Conservation (phyloP, 2,329 filamentous ascomycete species). For the Aspergillus transmontanensis region DNA sequence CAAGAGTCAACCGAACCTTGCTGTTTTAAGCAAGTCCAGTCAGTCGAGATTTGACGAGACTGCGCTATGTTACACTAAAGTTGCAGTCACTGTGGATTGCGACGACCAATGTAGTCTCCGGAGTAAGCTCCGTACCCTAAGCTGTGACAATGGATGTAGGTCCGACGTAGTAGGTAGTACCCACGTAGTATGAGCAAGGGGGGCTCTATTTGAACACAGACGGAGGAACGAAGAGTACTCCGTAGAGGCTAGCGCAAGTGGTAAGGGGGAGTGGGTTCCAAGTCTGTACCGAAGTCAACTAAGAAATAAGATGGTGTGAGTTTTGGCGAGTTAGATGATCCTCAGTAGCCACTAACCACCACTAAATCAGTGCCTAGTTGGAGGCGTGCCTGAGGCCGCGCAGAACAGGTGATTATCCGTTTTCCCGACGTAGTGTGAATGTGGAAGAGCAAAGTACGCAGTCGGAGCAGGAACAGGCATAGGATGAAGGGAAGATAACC, state of each 20-base stretch:
- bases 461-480: not conserved
- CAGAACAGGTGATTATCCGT: not conserved
- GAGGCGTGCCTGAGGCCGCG: not conserved
- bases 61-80: not conserved
- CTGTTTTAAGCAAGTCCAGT: slow-evolving; percentile 1
- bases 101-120: not conserved
- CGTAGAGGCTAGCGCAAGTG: not conserved
- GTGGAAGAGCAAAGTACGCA: not conserved
- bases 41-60: not conserved
- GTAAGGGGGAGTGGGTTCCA: not conserved
- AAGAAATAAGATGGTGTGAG: not conserved
- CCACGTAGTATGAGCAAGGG: not conserved
- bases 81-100: not conserved
- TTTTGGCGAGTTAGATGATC: slow-evolving; percentile 4
- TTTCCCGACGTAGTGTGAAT: not conserved
- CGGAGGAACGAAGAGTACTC: not conserved
- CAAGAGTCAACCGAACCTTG: not conserved
- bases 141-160: not conserved
- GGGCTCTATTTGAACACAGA: not conserved
- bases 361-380: not conserved
- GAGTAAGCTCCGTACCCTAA: not conserved
- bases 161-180: not conserved
- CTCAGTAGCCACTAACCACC: not conserved
- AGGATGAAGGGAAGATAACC: slow-evolving; percentile 13
- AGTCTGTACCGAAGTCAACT: not conserved